Conservation (phyloP, 1,284 basidiomycete species). For the Rhodofomes roseus region DNA sequence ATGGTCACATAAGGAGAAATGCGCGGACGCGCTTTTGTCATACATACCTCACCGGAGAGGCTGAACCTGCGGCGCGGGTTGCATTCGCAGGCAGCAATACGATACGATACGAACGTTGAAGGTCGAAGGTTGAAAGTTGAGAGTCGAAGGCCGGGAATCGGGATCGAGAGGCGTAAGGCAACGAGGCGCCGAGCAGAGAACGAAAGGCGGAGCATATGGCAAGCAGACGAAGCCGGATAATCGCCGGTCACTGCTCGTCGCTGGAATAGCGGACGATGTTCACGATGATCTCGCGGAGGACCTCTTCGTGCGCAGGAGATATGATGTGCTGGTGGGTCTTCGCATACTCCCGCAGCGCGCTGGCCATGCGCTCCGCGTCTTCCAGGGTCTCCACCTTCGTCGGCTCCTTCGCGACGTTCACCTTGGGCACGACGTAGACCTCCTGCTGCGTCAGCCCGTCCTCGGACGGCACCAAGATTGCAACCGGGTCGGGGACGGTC, state of each 20-base stretch:
- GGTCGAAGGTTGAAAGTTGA: not conserved
- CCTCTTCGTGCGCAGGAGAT: slow-evolving; percentile 37
- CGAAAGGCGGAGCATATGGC: too few species aligned
- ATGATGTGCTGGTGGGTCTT: slow-evolving; percentile 16
- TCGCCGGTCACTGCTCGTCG: not conserved
- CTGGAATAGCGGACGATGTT: slow-evolving; percentile 23
- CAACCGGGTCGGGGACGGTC: not conserved
- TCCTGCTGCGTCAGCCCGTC: not conserved
- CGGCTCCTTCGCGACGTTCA: not conserved
- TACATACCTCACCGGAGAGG: slow-evolving; percentile 15
- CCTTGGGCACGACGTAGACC: not conserved
- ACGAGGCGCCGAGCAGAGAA: too few species aligned
- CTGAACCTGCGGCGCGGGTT: not conserved
- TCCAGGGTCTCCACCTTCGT: slow-evolving; percentile 28
- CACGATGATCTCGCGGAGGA: slow-evolving; percentile 42
- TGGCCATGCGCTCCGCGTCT: slow-evolving; percentile 50
- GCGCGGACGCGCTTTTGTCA: slow-evolving; percentile 16
- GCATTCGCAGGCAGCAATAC: not conserved
- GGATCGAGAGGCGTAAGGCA: not conserved
- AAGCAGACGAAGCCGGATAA: not conserved
- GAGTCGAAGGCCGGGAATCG: not conserved
- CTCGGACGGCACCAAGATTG: not conserved
- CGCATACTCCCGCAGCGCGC: slow-evolving; percentile 42
- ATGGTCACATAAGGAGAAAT: slow-evolving; percentile 19
- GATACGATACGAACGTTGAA: slow-evolving; percentile 29